Percentiles rank a stretch among this genome's conserved stretches.
Conservation (phyloP, 106 monocot genomes). For the Amphibolis antarctica region DNA sequence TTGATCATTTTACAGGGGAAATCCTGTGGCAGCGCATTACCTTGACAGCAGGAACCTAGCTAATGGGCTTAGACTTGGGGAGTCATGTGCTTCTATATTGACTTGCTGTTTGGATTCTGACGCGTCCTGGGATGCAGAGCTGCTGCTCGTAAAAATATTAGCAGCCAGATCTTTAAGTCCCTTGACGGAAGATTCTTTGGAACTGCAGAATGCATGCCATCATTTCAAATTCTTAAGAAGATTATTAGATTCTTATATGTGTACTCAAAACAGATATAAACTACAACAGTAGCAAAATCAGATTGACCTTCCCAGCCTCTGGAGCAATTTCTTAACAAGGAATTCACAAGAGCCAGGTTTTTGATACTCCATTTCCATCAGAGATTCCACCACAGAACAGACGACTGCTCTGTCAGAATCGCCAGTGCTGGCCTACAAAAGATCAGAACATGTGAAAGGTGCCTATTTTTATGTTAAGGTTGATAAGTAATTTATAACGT, state of each 20-base stretch:
- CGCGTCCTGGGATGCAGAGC: slow-evolving; percentile 9
- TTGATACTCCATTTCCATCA: slow-evolving; percentile 46
- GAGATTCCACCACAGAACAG: slow-evolving; percentile 25
- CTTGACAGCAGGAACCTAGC: slow-evolving; percentile 80
- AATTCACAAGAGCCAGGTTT: slow-evolving; percentile 57
- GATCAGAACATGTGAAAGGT: neutral
- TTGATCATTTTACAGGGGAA: neutral
- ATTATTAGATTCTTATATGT: neutral
- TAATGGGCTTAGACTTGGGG: slow-evolving; percentile 46
- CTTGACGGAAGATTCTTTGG: slow-evolving; percentile 52
- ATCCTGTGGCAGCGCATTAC: slow-evolving; percentile 11
- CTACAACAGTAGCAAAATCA: neutral
- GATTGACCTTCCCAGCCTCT: slow-evolving; percentile 46
- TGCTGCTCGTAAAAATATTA: slow-evolving; percentile 28
- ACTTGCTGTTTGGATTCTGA: slow-evolving; percentile 21
- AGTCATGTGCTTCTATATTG: slow-evolving; percentile 19
- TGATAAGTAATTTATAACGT: no score
- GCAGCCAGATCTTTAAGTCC: slow-evolving; percentile 42
- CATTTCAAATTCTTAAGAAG: neutral
- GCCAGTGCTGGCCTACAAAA: slow-evolving; percentile 40
- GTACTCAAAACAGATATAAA: neutral
- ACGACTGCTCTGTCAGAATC: slow-evolving; percentile 23
- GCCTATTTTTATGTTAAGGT: no score
- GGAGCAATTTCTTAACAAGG: slow-evolving; percentile 40
- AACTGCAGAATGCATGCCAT: slow-evolving; percentile 25